Evolutionary conservation across 139 green algal genomes (phyloP).

Genomic region (Chlamydomonas eustigma): DNA sequence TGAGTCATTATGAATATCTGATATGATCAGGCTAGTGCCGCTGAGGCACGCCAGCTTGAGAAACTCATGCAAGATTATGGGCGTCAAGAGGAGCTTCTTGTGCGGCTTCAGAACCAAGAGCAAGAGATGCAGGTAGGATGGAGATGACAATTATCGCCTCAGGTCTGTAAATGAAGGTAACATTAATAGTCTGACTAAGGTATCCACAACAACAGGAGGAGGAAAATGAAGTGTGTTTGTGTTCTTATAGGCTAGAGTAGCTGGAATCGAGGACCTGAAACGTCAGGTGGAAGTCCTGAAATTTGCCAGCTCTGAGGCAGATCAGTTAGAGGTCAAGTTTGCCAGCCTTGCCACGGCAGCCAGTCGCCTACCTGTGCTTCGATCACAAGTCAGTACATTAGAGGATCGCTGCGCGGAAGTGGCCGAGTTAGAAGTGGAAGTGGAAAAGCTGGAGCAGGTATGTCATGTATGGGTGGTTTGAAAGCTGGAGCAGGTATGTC

Average conservation of each 20-base stretch:
- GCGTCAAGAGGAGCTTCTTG: slow-evolving; percentile 13
- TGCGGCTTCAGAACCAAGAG: slow-evolving; percentile 5
- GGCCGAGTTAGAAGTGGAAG: background rate
- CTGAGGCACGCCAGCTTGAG: slow-evolving; percentile 10
- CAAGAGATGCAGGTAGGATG: background rate
- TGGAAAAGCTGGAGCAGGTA: background rate
- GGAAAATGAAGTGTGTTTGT: no score
- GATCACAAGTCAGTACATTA: slow-evolving; percentile 11
- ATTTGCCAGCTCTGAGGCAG: background rate
- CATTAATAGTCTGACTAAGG: no score
- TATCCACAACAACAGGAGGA: no score
- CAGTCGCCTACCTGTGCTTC: slow-evolving; percentile 15
- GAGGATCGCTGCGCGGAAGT: slow-evolving; percentile 2
- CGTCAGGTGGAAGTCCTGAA: background rate
- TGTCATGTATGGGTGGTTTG: background rate
- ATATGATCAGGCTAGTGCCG: background rate
- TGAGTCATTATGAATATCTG: no score
- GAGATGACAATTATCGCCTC: no score
- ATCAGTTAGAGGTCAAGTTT: slow-evolving; percentile 18
- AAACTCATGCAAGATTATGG: background rate
- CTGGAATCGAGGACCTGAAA: slow-evolving; percentile 13
- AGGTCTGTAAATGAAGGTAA: no score
- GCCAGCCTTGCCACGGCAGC: slow-evolving; percentile 13
- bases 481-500: background rate
- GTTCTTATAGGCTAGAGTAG: background rate